phyloP scores from a whole-genome alignment of 495 filamentous ascomycete genomes.

The Trichoderma orchidacearum region DNA sequence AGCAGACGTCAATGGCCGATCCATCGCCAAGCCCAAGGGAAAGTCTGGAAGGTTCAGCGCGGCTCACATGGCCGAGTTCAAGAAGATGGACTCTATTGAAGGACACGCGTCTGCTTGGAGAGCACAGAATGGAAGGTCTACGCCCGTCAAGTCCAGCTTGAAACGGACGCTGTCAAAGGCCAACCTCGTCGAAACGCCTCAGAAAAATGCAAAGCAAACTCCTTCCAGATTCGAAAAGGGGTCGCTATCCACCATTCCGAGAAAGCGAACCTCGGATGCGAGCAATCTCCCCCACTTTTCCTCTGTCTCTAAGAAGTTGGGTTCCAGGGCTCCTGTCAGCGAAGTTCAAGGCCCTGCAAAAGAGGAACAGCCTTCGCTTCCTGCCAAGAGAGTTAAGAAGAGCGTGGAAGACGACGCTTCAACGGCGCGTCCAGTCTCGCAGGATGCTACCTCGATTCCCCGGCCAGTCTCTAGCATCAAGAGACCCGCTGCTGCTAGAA shows the following conservation, averaged over 20 bases:
- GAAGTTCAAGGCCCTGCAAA: background rate
- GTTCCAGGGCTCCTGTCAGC: background rate
- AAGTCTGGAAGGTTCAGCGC: constrained; percentile 67
- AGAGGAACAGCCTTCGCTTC: constrained; percentile 19
- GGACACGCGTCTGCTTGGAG: constrained; percentile 72
- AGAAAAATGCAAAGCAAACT: constrained; percentile 17
- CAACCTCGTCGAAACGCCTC: constrained; percentile 40
- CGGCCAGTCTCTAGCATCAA: constrained; percentile 25
- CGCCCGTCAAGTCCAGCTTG: constrained; percentile 39
- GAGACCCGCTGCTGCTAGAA: background rate
- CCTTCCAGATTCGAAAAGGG: constrained; percentile 13
- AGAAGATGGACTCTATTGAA: constrained; percentile 93
- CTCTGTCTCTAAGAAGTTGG: constrained; percentile 2
- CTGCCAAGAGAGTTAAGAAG: constrained; percentile 53
- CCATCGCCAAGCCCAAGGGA: constrained; percentile 65
- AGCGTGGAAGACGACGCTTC: constrained; percentile 44
- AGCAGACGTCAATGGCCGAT: constrained; percentile 27
- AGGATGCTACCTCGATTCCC: constrained; percentile 30
- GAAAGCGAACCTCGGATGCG: constrained; percentile 3
- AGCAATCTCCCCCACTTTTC: background rate
- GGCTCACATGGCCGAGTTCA: constrained; percentile 74
- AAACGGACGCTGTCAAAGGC: constrained; percentile 70
- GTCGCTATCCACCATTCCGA: background rate
- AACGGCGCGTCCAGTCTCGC: constrained; percentile 34
- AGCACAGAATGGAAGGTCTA: constrained; percentile 42